Base-by-base conservation (phyloP, 805 yeast species). In the Groenewaldozyma tartarivorans region DNA sequence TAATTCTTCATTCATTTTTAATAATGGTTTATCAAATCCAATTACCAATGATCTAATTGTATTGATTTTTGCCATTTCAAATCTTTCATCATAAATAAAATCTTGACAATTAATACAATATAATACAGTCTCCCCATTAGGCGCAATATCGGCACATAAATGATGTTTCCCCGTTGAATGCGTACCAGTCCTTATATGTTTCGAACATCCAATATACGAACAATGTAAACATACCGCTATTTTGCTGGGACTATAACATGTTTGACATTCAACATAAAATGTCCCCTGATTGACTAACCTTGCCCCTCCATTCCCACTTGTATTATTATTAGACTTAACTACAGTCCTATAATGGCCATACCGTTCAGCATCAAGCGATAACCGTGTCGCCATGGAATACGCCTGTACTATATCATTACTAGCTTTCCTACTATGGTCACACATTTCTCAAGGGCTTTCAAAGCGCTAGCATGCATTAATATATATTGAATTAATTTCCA, bases 101-200 rank as follows among this genome's bases (percentile, higher is more conserved):
- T 79, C 79, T 13, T 74, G 72, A 61, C 97, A 90, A 56, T 71
- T 75, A 59, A 82, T 81, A 58, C 97, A 90, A 54, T 75, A 80
- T 34, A 88, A 6, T 36, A 36, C 20, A 45, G 88, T 88, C 38
- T 75, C 71, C 16, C 66, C 64, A 2, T 86, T 46, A 19, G 44
- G 20, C 11, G 11, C 13, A 17, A 57, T 67, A 57, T 81, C 87
- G 30, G 85, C 79, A 18, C 80, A 85, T 56, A 77, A 69, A 2
- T 67, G 19, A 38, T 49, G 51, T 11, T 44, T 44, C 1, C 42
- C 39, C 15, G 31, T 34, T n/a, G 30, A 24, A 11, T 43, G 40
- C 24, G 44, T 49, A 16, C 29, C 27, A 7, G 33, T 33, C n/a
- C 44, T 36, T 31, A 41, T 35, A 32, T 42, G 48, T 9, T 36